Base-by-base conservation (phyloP, 768 basidiomycete species). In the Suillus occidentalis region DNA sequence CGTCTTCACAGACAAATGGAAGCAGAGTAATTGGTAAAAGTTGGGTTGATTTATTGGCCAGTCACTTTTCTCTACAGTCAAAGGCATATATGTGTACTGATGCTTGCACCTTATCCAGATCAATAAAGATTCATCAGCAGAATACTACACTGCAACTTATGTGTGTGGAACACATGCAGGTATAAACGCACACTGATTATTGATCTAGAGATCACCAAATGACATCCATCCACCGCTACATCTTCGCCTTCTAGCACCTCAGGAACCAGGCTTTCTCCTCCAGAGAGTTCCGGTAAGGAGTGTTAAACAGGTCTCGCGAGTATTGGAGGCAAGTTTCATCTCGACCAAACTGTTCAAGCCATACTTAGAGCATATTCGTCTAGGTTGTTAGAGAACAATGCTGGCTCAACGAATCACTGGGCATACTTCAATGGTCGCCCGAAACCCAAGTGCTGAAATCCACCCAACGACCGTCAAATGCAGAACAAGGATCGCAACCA, bases 321-420 rank as follows among this genome's bases (percentile, higher is more conserved):
- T 94, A 55, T 73, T 94, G 22, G 91, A 94, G 79, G 91, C 89
- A 70, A 55, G 75, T 66, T 37, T 31, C 22, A 52, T 53, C 39
- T 5, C 45, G 28, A 50, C 14, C 12, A n/a, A 28, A 62, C 60
- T 16, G 60, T 53, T 31, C 36, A 43, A 16, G 20, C 45, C 49
- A 6, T 47, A 49, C 34, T 34, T 43, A 68, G 64, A 66, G 5
- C 22, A 25, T 22, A 25, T 28, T 28, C 18, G 40, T 28, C 16
- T 49, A 91, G 89, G 83, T 94, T 70, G 90, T 94, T 6, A 82
- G 84, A 65, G 92, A 94, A 66, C 92, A 94, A 75, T 90, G 89
- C 70, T 94, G 92, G 92, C 71, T 94, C 20, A 94, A 94, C 70
- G 89, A 90, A 69, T 82, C 83, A n/a, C 74, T 94, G 25, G 70